Evolutionary conservation across 2,329 filamentous ascomycete species (phyloP), one percentile per base, ranked within the genome.

Genomic region (Lecanoromycetidae sp.): DNA sequence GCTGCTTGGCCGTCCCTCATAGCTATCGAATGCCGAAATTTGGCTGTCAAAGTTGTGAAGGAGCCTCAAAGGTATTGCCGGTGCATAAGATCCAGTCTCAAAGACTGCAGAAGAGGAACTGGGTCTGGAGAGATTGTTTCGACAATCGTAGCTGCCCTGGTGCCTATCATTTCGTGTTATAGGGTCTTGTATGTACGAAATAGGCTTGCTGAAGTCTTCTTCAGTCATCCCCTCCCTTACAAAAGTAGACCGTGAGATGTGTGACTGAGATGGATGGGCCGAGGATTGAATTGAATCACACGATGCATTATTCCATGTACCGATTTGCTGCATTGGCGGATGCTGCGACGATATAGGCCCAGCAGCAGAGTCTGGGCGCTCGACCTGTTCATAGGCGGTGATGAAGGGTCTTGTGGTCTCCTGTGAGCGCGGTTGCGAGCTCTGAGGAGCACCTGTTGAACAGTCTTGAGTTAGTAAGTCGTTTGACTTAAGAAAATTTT

Each of bases 1-100:
- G 32, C 37, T 47, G 22, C 33, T 48, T 19, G 49, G 47, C 32
- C 39, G 33, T 33, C 25, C 15, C 34, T 38, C n/a, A 34, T 45
- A 27, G n/a, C n/a, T 37, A 20, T 32, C 33, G 17, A 42, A 42
- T n/a, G 47, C 33, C 17, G 20, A 20, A 29, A 32, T 23, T 10
- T 33, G 37, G 6, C 32, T 35, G 19, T 26, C 35, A 22, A 46
- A 26, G 5, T 43, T 20, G 15, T 37, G 22, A 29, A 46, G 26
- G 9, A 44, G 20, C 5, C 22, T 23, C 15, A 32, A 12, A 27
- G 22, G 6, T 10, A 25, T 13, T 19, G 26, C 5, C 13, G 29
- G 17, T 20, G n/a, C 9, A 13, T 20, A 10, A 30, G 29, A 33
- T 34, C 6, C n/a, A 22, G 3, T 26, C 19, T 12, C 20, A 22